Percentiles rank a stretch among this genome's conserved stretches.
Conservation (phyloP, 2,329 filamentous ascomycete genomes). For the Whalleya microplaca region DNA sequence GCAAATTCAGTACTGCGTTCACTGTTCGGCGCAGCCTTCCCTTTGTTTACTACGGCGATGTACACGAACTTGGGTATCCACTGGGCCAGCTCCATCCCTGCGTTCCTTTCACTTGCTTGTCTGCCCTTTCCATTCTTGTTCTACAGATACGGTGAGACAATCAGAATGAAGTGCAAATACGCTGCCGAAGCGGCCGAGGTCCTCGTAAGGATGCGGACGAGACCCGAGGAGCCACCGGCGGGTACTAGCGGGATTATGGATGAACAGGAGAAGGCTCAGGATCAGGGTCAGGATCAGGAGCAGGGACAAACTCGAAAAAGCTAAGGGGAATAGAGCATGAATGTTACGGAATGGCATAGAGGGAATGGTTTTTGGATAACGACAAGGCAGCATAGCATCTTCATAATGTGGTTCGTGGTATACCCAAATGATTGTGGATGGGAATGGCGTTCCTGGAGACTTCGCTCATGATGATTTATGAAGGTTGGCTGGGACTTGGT, state of each 20-base stretch:
- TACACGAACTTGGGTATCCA: slow-evolving; percentile 67
- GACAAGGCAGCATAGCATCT: background rate
- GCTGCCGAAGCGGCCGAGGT: slow-evolving; percentile 68
- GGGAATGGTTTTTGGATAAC: background rate
- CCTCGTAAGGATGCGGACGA: slow-evolving; percentile 16
- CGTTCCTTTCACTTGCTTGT: slow-evolving; percentile 73
- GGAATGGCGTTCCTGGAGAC: background rate
- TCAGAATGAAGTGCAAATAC: slow-evolving; percentile 71
- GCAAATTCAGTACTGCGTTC: slow-evolving; percentile 64
- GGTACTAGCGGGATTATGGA: background rate
- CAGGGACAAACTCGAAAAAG: background rate
- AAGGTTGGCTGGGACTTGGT: background rate
- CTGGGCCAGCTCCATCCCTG: slow-evolving; percentile 75
- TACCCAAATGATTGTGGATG: background rate
- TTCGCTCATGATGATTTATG: background rate
- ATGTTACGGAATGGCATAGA: slow-evolving; percentile 1
- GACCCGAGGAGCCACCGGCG: slow-evolving; percentile 42
- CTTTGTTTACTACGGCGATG: slow-evolving; percentile 61
- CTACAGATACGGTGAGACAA: slow-evolving; percentile 68
- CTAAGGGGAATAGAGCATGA: background rate
- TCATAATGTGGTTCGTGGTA: background rate
- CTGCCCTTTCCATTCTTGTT: slow-evolving; percentile 77
- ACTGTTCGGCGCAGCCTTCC: slow-evolving; percentile 64
- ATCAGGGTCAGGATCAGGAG: background rate
- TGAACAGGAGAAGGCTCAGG: background rate